A percentile compares a stretch with the other conserved stretches of the same genome.
Evolutionary conservation across 2,329 filamentous ascomycete genomes (phyloP).

Genomic region (Epichloe sibirici): DNA sequence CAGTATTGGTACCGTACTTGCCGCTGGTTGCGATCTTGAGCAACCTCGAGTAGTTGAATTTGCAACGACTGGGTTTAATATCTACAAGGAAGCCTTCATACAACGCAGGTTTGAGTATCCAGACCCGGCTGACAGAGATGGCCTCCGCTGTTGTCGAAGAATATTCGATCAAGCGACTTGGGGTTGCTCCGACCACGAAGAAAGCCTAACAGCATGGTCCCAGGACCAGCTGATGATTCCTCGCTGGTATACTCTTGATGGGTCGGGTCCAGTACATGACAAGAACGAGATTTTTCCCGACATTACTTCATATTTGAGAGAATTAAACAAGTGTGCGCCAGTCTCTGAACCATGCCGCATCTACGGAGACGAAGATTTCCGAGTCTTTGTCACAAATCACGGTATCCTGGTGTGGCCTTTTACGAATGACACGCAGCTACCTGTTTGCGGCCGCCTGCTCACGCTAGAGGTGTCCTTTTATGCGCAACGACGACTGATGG

Average conservation of each 20-base stretch:
- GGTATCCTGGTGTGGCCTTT: slow-evolving; percentile 2
- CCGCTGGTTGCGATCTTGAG: not conserved
- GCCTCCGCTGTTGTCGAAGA: not conserved
- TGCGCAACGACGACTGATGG: not conserved
- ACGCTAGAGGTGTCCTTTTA: not conserved
- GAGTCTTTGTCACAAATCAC: not conserved
- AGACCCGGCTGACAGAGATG: not conserved
- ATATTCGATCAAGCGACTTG: not conserved
- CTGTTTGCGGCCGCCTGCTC: not conserved
- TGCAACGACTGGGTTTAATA: slow-evolving; percentile 1
- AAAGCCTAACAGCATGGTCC: slow-evolving; percentile 1
- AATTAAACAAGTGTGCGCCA: not conserved
- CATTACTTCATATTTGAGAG: not conserved
- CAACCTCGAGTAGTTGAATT: not conserved
- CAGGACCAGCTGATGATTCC: not conserved
- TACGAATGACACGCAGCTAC: not conserved
- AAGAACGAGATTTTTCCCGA: not conserved
- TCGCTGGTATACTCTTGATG: not conserved
- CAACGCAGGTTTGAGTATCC: not conserved
- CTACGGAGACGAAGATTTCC: slow-evolving; percentile 3
- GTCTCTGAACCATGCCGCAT: not conserved
- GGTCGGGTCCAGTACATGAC: not conserved
- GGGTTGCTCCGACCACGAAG: not conserved
- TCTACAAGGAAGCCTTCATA: slow-evolving; percentile 3
- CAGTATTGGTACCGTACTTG: slow-evolving; percentile 1